A percentile compares a stretch with the other conserved stretches of the same genome.
These are phyloP conservation scores for Komagataea norvegica DNA, from an alignment of 1,139 yeast species.

Conservation along the genomic window DNA sequence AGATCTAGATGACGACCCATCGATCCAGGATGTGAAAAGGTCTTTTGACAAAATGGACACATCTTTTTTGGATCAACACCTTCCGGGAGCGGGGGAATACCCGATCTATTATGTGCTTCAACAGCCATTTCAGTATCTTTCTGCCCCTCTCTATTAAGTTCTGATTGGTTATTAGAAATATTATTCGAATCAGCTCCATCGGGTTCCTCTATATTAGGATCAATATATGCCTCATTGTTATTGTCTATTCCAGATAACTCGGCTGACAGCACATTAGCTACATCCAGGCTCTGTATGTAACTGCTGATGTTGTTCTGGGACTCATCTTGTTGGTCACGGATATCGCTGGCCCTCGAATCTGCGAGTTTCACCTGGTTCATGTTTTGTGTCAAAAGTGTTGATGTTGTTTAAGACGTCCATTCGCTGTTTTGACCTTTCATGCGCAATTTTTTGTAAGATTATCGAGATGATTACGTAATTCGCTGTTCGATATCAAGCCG, in stretches of 20 bases:
- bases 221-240: constrained; percentile 15
- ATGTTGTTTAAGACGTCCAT: background rate
- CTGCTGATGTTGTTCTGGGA: constrained; percentile 11
- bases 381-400: background rate
- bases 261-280: constrained; percentile 17
- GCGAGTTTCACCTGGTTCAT: background rate
- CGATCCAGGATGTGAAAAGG: constrained; percentile 49
- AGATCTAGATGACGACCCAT: constrained; percentile 47
- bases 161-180: no score
- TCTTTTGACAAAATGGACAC: constrained; percentile 44
- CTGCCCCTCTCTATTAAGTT: no score
- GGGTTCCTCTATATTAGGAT: constrained; percentile 14
- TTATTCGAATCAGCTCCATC: background rate
- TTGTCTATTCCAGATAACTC: constrained; percentile 13
- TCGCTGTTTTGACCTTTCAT: constrained; percentile 1
- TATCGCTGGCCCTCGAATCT: background rate
- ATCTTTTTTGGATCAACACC: constrained; percentile 35
- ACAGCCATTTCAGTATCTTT: background rate
- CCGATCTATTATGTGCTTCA: constrained; percentile 12
- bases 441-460: background rate
- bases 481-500: background rate
- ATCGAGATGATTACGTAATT: background rate
- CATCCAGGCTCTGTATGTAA: constrained; percentile 21
- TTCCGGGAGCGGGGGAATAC: constrained; percentile 18
- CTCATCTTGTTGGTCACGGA: background rate